Base-by-base conservation (phyloP, 371 early-diverging fungal genomes). In the Zychaea mexicana region DNA sequence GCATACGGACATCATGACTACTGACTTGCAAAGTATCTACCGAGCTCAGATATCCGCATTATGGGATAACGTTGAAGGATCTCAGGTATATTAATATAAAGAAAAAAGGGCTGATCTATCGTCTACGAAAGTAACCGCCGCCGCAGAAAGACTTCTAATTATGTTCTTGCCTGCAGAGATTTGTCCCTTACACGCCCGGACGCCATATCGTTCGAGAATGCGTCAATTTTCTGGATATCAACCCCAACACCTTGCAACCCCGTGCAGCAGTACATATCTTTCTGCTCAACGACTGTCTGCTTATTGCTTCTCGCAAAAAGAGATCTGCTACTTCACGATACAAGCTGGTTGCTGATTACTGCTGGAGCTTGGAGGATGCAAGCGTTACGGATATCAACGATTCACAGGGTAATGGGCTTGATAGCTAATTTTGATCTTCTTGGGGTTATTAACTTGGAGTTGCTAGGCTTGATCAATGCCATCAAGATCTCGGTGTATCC, bases 141-240 rank as follows among this genome's bases (percentile, higher is more conserved):
- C n/a, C n/a, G n/a, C n/a, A 52, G 6, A 52, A 2, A 17, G 2
- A 24, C 0, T 22, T 28, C 3, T 21, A 6, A 17, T 22, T 28
- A 52, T 21, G 13, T 42, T 2, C 6, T 42, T 15, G 4, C 15
- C n/a, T 12, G 19, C 71, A 92, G 85, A 81, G 86, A 75, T 83
- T 92, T 64, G 85, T 95, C 7, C 91, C 95, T 2, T 88, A 85
- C 66, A 85, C 85, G 1, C 88, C 89, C 5, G 77, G 84, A 55
- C 86, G 94, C n/a, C 90, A 90, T 59, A 81, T 97, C 33, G 81
- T 95, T 12, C 88, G 92, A 61, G 92, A 93, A 61, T 90, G 88
- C 21, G 84, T 89, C 31, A 86, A 87, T 62, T 85, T 93, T 49
- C 79, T 83, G 45, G 96, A 97, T 60, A 81, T 96, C 42, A 90